Evolutionary conservation across 2,329 filamentous ascomycete genomes (phyloP).

Genomic region (Monosporascus sp.): DNA sequence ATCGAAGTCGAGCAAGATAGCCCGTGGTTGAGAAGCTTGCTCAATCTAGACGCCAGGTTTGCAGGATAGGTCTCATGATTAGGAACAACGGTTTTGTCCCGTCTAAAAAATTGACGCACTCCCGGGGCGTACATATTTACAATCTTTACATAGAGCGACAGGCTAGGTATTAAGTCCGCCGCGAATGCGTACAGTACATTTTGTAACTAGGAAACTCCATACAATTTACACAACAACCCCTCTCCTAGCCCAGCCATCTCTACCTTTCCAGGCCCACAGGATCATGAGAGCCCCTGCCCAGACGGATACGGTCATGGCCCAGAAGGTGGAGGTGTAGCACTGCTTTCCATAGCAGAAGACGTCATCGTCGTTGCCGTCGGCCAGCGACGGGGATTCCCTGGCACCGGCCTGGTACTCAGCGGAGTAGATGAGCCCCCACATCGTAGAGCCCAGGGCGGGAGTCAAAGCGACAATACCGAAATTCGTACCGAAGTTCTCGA

Average conservation of each 20-base stretch:
- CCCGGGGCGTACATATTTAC: too few species aligned
- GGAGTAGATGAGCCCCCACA: slow-evolving; percentile 90
- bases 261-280: slow-evolving; percentile 76
- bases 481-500: slow-evolving; percentile 97
- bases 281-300: slow-evolving; percentile 71
- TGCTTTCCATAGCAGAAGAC: slow-evolving; percentile 72
- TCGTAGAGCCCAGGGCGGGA: slow-evolving; percentile 78
- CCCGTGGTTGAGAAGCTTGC: too few species aligned
- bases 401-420: slow-evolving; percentile 69
- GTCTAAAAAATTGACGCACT: too few species aligned
- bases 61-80: too few species aligned
- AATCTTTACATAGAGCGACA: background rate
- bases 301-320: slow-evolving; percentile 77
- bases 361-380: slow-evolving; percentile 35
- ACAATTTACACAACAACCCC: slow-evolving; percentile 54
- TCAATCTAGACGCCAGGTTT: too few species aligned
- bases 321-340: slow-evolving; percentile 80
- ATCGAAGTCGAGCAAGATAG: too few species aligned
- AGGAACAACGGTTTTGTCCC: too few species aligned
- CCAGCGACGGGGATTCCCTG: slow-evolving; percentile 30
- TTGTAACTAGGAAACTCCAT: background rate
- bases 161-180: background rate
- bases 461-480: slow-evolving; percentile 94
- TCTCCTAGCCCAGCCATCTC: slow-evolving; percentile 67
- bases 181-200: background rate